Evolutionary conservation across 1,284 basidiomycete species (phyloP), one percentile per base, ranked within the genome.

Genomic region (Ganoderma multipileum): DNA sequence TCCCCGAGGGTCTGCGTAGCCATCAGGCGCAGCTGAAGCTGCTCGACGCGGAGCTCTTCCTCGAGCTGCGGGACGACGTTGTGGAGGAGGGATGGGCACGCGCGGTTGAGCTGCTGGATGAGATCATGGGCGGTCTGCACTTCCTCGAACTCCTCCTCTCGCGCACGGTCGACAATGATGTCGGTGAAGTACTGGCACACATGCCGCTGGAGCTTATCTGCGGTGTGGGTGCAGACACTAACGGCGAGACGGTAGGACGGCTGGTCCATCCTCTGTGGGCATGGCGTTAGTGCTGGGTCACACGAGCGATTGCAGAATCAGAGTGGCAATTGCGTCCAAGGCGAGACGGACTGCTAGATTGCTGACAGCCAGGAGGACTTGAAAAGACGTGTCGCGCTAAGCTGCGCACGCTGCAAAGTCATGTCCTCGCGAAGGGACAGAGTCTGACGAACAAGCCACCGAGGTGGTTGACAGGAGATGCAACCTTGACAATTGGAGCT

Each of bases 21-120:
- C 68, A 96, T 87, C 5, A 89, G 78, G 23, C 97, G 89, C 1
- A 97, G 82, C 54, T 88, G 85, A 0, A 89, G 80, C 55, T 95
- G 90, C 69, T 95, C 93, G 0, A 93, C 90, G 20, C 89, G 87
- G 5, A 99, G 85, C 77, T 98, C 96, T 75, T 96, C 94, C 79
- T 98, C 97, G 16, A 99, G 87, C 68, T 96, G 92, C 0, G 97
- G 97, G 18, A 99, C 91, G 59, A 98, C 95, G 77, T 93, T 96
- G 75, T 95, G 89, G 0, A 99, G 83, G 18, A 99, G 83, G 14
- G 88, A 84, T 0, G 97, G 96, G 75, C 92, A 95, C 26, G 92
- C 87, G 36, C 88, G 87, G 79, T 95, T 91, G 36, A 99, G 87
- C 54, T 91, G 90, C 74, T 94, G 91, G 79, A 99, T 92, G 69